Evolutionary conservation across 75 land plant species (phyloP).

Genomic region (Gnetum montanum): DNA sequence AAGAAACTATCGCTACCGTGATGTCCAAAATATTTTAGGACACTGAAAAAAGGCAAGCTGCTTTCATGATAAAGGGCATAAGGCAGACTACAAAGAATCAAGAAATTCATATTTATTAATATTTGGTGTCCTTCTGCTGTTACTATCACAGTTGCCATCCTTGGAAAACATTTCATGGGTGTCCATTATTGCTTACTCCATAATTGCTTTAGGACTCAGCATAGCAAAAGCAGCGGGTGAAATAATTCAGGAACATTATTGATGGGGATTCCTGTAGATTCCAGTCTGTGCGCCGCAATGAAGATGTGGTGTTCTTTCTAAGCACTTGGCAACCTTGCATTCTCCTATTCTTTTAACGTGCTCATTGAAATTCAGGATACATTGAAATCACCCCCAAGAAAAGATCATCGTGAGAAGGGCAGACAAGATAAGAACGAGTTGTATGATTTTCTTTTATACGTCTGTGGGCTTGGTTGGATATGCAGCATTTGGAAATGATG

Average conservation of each 20-base stretch:
- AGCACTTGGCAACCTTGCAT: slow-evolving; percentile 31
- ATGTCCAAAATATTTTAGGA: neutral
- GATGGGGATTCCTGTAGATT: neutral
- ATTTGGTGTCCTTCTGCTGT: slow-evolving; percentile 1
- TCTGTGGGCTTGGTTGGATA: slow-evolving; percentile 12
- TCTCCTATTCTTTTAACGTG: too few relatives aligned
- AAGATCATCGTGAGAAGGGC: slow-evolving; percentile 14
- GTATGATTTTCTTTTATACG: slow-evolving; percentile 14
- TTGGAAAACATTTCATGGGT: too few relatives aligned
- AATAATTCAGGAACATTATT: neutral
- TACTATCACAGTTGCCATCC: too few relatives aligned
- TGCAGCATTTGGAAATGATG: slow-evolving; percentile 17
- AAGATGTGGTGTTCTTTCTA: slow-evolving; percentile 18
- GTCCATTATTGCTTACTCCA: too few relatives aligned
- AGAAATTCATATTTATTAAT: slow-evolving; percentile 1
- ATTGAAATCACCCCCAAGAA: slow-evolving; percentile 12
- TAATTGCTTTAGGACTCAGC: too few relatives aligned
- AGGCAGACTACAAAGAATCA: slow-evolving; percentile 1
- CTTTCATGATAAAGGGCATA: slow-evolving; percentile 2
- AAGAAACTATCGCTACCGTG: too few relatives aligned
- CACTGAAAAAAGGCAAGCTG: neutral
- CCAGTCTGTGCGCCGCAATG: slow-evolving; percentile 6
- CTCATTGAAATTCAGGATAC: slow-evolving; percentile 23
- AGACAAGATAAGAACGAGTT: neutral
- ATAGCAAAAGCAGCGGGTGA: too few relatives aligned